Conservation (phyloP, 305 asterid species). For the Rubia tinctorum region DNA sequence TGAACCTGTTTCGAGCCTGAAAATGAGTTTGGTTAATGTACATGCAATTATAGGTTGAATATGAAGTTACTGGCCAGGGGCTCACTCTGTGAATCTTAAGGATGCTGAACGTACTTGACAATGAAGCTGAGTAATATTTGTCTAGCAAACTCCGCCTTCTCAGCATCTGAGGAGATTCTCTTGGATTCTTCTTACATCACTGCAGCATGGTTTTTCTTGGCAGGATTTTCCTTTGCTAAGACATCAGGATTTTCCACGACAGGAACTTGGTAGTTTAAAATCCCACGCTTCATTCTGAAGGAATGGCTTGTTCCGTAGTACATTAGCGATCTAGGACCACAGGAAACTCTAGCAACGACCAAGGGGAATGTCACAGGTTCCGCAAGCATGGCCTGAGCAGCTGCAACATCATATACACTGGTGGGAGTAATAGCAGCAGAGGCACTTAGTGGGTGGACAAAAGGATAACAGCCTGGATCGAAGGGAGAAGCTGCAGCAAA, state of each 20-base stretch:
- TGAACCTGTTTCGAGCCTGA: constrained; percentile 91
- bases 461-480: constrained; percentile 72
- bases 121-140: constrained; percentile 95
- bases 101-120: constrained; percentile 78
- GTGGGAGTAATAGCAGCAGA: constrained; percentile 47
- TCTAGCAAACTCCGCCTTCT: constrained; percentile 89
- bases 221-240: constrained; percentile 43
- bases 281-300: constrained; percentile 56
- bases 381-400: constrained; percentile 52
- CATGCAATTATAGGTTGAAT: constrained; percentile 86
- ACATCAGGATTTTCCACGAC: constrained; percentile 36
- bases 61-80: constrained; percentile 35
- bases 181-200: constrained; percentile 43
- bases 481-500: constrained; percentile 97
- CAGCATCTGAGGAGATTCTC: constrained; percentile 56
- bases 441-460: constrained; percentile 41
- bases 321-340: constrained; percentile 95
- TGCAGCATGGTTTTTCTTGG: constrained; percentile 34
- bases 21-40: constrained; percentile 74
- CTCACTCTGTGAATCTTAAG: constrained; percentile 48
- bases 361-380: constrained; percentile 80
- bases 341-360: constrained; percentile 87
- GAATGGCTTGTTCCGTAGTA: constrained; percentile 61
- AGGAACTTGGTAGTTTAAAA: constrained; percentile 55
- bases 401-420: constrained; percentile 61